Evolutionary conservation across 2,329 filamentous ascomycete species (phyloP).

Genomic region (Clonostachys sp.): DNA sequence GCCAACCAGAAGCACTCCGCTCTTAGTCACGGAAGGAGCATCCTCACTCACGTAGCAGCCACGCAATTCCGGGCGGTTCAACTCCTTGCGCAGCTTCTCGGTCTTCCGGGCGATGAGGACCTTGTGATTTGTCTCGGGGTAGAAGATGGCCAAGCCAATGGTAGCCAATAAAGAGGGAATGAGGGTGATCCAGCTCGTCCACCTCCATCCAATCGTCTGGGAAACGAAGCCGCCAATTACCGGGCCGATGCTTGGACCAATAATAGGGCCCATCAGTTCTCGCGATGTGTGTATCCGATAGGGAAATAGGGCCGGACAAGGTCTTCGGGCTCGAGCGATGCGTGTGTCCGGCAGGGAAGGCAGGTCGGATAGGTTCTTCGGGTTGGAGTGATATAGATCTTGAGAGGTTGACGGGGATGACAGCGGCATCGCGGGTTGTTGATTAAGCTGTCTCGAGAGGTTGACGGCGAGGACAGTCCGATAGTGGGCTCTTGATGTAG

Average conservation of each 20-base stretch:
- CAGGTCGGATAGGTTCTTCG: too few relatives aligned
- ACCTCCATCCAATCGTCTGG: conserved; percentile 45
- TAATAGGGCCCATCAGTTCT: conserved; percentile 54
- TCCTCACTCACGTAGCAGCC: conserved; percentile 39
- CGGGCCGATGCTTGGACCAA: conserved; percentile 45
- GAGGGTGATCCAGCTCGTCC: conserved; percentile 47
- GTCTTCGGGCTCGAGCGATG: too few relatives aligned
- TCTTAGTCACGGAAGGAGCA: conserved; percentile 10
- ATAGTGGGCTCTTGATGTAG: too few relatives aligned
- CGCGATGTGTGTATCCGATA: too few relatives aligned
- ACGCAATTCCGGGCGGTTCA: conserved; percentile 30
- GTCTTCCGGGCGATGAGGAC: conserved; percentile 48
- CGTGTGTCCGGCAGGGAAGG: too few relatives aligned
- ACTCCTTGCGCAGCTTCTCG: conserved; percentile 33
- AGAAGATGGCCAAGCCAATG: conserved; percentile 15
- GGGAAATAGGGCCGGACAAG: too few relatives aligned
- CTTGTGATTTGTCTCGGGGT: conserved; percentile 33
- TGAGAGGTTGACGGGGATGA: too few relatives aligned
- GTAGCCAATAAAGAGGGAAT: conserved; percentile 29
- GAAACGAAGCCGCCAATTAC: conserved; percentile 44
- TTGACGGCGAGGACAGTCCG: too few relatives aligned
- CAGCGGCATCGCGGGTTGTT: too few relatives aligned
- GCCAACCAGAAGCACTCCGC: conserved; percentile 35
- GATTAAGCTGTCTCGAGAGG: too few relatives aligned
- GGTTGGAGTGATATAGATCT: too few relatives aligned